Evolutionary conservation across 2,329 filamentous ascomycete genomes (phyloP).

Genomic region (Fusarium clavum): DNA sequence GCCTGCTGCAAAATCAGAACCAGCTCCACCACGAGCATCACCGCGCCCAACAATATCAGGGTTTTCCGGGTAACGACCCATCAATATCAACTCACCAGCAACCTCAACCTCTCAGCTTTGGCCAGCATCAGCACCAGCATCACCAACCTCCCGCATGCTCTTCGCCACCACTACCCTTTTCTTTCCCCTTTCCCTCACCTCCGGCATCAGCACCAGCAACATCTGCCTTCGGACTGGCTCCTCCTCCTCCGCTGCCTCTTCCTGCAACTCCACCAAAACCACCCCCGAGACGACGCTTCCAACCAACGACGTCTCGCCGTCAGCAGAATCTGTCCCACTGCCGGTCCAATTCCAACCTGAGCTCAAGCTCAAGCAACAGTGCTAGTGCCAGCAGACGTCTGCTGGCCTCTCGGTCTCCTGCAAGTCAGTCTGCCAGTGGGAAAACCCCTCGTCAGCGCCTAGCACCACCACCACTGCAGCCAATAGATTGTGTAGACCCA

Average conservation of each 20-base stretch:
- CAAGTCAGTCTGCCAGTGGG: constrained; percentile 38
- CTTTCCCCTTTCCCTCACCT: constrained; percentile 23
- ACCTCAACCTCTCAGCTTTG: constrained; percentile 22
- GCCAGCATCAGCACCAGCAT: constrained; percentile 27
- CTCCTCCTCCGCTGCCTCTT: constrained; percentile 38
- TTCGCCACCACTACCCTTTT: constrained; percentile 32
- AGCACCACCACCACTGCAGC: constrained; percentile 25
- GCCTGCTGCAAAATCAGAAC: constrained; percentile 37
- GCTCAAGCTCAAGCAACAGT: constrained; percentile 24
- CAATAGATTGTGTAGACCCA: constrained; percentile 39
- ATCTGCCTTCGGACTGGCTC: constrained; percentile 30
- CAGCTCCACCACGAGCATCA: constrained; percentile 25
- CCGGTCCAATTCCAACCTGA: constrained; percentile 39
- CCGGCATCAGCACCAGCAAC: constrained; percentile 34
- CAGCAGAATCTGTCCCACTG: constrained; percentile 44
- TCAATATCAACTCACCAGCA: constrained; percentile 27
- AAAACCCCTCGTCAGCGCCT: constrained; percentile 46
- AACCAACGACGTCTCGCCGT: constrained; percentile 45
- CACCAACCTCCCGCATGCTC: constrained; percentile 25
- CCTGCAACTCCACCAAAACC: constrained; percentile 34
- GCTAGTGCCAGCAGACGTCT: constrained; percentile 35
- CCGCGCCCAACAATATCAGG: constrained; percentile 24
- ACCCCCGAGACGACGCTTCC: constrained; percentile 40
- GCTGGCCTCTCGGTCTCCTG: constrained; percentile 38
- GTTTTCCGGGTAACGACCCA: constrained; percentile 25